Conservation (phyloP, 306 rosid genomes). For the Prunus persica region DNA sequence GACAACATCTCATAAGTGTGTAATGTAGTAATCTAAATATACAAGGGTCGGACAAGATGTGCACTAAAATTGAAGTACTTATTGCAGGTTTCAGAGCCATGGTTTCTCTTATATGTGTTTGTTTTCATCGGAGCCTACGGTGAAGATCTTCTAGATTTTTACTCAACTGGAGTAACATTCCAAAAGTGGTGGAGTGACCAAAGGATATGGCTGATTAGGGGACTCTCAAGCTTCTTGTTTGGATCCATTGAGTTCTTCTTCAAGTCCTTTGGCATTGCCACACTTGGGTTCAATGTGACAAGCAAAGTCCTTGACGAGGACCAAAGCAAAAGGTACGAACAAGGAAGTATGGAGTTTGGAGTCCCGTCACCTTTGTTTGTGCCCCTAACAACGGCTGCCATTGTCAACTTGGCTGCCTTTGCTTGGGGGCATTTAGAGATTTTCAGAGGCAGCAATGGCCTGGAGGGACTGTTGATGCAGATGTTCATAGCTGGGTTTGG, state of each 20-base stretch:
- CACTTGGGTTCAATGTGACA: conserved; percentile 34
- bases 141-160: conserved; percentile 31
- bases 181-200: conserved; percentile 47
- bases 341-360: conserved; percentile 38
- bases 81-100: conserved; percentile 27
- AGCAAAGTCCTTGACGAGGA: conserved; percentile 36
- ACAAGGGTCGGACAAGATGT: background rate
- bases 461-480: conserved; percentile 21
- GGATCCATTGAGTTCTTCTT: conserved; percentile 26
- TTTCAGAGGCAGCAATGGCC: background rate
- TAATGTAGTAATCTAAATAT: background rate
- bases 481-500: conserved; percentile 29
- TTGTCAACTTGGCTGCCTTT: conserved; percentile 27
- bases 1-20: background rate
- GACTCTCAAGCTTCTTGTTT: conserved; percentile 27
- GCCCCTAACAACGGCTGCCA: conserved; percentile 27
- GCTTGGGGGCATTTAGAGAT: conserved; percentile 4
- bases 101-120: conserved; percentile 34
- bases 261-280: conserved; percentile 21
- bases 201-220: conserved; percentile 45
- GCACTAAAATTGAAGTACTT: background rate
- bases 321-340: conserved; percentile 41
- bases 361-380: conserved; percentile 39
- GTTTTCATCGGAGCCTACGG: conserved; percentile 38
- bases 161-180: conserved; percentile 20